These are phyloP conservation scores for Begonia masoniana DNA, from an alignment of 306 rosid species.

Conservation along the genomic window DNA sequence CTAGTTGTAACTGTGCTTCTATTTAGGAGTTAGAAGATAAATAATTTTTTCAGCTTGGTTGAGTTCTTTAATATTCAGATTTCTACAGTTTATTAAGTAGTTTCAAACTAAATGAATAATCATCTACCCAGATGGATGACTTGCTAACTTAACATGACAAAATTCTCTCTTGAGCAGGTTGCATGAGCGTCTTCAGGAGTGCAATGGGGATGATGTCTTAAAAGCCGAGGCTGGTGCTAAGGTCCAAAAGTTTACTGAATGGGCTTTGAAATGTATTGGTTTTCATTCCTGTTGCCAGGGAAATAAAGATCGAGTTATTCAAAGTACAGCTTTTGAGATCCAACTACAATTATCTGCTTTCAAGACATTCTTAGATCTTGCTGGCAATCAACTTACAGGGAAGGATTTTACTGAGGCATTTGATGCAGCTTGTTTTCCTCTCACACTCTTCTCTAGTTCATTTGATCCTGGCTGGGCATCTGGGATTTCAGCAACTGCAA, in stretches of 20 bases:
- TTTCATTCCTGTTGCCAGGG: slow-evolving; percentile 59
- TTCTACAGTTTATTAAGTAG: too few species aligned
- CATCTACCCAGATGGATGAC: too few species aligned
- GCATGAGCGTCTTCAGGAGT: slow-evolving; percentile 85
- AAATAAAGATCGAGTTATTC: slow-evolving; percentile 35
- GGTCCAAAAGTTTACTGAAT: slow-evolving; percentile 82
- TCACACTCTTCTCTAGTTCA: slow-evolving; percentile 77
- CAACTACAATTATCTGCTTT: slow-evolving; percentile 79
- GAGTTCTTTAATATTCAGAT: too few species aligned
- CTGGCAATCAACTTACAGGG: slow-evolving; percentile 75
- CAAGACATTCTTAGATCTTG: slow-evolving; percentile 71
- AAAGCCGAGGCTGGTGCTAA: slow-evolving; percentile 87
- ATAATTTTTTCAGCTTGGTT: too few species aligned
- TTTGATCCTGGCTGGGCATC: slow-evolving; percentile 83
- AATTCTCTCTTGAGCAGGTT: slow-evolving; percentile 26
- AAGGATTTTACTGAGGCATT: slow-evolving; percentile 92
- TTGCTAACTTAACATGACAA: too few species aligned
- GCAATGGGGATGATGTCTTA: slow-evolving; percentile 81
- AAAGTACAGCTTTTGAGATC: slow-evolving; percentile 48
- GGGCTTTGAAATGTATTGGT: slow-evolving; percentile 88
- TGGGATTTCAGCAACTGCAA: slow-evolving; percentile 69
- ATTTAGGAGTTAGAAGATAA: too few species aligned
- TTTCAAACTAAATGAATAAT: too few species aligned
- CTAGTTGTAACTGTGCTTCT: too few species aligned
- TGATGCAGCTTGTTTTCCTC: slow-evolving; percentile 90